Evolutionary conservation across 2,329 filamentous ascomycete genomes (phyloP), one percentile per base, ranked within the genome.

Genomic region (Cladosporium sp.): DNA sequence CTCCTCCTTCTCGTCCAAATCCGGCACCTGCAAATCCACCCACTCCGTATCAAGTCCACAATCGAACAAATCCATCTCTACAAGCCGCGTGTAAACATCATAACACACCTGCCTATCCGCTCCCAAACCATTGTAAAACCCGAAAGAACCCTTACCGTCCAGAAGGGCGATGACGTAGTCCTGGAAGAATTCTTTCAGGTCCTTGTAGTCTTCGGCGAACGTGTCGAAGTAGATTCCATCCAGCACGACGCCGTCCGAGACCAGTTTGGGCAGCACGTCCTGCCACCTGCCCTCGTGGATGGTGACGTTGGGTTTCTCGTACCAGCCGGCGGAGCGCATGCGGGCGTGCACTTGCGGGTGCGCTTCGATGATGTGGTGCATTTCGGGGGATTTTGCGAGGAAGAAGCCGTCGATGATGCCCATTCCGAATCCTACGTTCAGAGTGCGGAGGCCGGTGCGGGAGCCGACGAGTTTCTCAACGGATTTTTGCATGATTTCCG

Each of bases 81-180:
- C 85, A 2, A 97, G 70, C 64, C 87, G 89, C 47, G 85, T 87
- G 70, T 97, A 97, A 19, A 98, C 91, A 71, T 97, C 93, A 69
- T 97, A 97, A 69, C 89, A 95, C 54, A 97, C 84, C 67, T 85
- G 84, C 39, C 93, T 78, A 70, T 98, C 93, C 2, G 93, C 93
- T 0, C 93, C 93, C 51, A 97, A 82, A 0, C 93, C 81, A 57
- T 84, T 82, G 66, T 84, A 84, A 69, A 83, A 84, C 27, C 81
- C 77, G 66, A 82, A 84, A 40, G 69, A 73, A 33, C 71, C 72
- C 8, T 69, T 63, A 22, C 78, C 74, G 57, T 87, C 84, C 39
- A 98, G 72, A 48, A 97, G 69, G 0, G 82, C 85, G 27, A 93
- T 88, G 9, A 97, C 84, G 59, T 86, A 83, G 67, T 97, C 93